phyloP scores from a whole-genome alignment of 169 alveolate genomes.

The Miamiensis avidus region DNA sequence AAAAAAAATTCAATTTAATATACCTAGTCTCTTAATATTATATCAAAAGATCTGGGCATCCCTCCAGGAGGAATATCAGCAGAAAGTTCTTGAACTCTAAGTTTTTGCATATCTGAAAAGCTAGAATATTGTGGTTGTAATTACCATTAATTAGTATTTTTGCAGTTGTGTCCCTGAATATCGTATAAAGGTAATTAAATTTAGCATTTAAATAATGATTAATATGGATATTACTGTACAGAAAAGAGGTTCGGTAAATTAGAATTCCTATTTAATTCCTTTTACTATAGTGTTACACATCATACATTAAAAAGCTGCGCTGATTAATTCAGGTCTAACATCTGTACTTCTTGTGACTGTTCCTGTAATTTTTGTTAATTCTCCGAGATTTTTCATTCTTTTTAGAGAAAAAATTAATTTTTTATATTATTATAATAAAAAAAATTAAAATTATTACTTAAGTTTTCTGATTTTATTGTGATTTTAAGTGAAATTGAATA shows the following conservation, averaged over 20 bases:
- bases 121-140: slow-evolving; percentile 85
- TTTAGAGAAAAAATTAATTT: no score
- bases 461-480: neutral
- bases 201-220: slow-evolving; percentile 28
- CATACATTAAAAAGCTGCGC: slow-evolving; percentile 92
- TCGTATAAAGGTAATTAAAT: slow-evolving; percentile 61
- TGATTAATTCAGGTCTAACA: slow-evolving; percentile 95
- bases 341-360: slow-evolving; percentile 97
- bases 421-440: no score
- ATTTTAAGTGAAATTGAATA: neutral
- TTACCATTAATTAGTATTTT: slow-evolving; percentile 91
- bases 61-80: slow-evolving; percentile 96
- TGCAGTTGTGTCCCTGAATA: slow-evolving; percentile 60
- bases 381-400: slow-evolving; percentile 86
- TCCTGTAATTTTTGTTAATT: slow-evolving; percentile 92
- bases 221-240: slow-evolving; percentile 41
- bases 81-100: slow-evolving; percentile 94
- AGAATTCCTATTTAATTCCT: slow-evolving; percentile 93
- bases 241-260: slow-evolving; percentile 89
- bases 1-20: neutral
- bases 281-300: slow-evolving; percentile 89
- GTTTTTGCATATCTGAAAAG: slow-evolving; percentile 96
- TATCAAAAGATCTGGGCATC: slow-evolving; percentile 97
- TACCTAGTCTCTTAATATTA: slow-evolving; percentile 89
- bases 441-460: neutral